Evolutionary conservation across 2,329 filamentous ascomycete species (phyloP), one percentile per base, ranked within the genome.

Genomic region (Eutypella sp.): DNA sequence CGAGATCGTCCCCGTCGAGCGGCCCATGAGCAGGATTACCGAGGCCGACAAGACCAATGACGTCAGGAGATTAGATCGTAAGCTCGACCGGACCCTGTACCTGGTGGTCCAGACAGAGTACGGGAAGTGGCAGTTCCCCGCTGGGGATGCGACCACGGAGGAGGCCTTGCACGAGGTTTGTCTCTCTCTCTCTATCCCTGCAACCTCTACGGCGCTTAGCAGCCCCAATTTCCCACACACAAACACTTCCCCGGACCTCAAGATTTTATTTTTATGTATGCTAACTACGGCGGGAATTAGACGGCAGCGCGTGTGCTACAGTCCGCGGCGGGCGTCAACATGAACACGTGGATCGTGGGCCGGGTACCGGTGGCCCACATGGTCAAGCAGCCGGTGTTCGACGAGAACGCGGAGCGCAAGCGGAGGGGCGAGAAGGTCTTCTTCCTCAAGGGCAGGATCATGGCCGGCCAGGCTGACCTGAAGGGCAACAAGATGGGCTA

Each of bases 301-400:
- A 84, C 88, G 38, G 90, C 92, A 31, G 81, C 89, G 62, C 81
- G 90, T 49, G 82, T 90, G 45, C 75, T 97, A 20, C 75, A 84
- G 43, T 77, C 88, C 58, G 75, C 89, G 3, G 90, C 85, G 9
- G 93, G 93, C 47, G 71, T 87, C 50, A 95, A 99, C 76, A 97
- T 99, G 91, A 97, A 97, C 74, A 96, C 90, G 45, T 99, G 93
- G 91, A 81, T 97, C 57, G 87, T 99, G 42, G 92, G 90, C 49
- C 90, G 90, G 58, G 86, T 87, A 47, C 93, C 93, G 10, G 79
- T 96, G 47, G 92, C 91, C 22, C 87, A 96, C 69, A 71, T 87
- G 60, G 75, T 87, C 55, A 72, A 71, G 50, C 71, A 81, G 51
- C 75, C 76, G 56, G 55, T 66, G 58, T 57, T 73, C 61, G 64